Evolutionary conservation across 495 filamentous ascomycete species (phyloP).

Genomic region (Aspergillus haitiensis): DNA sequence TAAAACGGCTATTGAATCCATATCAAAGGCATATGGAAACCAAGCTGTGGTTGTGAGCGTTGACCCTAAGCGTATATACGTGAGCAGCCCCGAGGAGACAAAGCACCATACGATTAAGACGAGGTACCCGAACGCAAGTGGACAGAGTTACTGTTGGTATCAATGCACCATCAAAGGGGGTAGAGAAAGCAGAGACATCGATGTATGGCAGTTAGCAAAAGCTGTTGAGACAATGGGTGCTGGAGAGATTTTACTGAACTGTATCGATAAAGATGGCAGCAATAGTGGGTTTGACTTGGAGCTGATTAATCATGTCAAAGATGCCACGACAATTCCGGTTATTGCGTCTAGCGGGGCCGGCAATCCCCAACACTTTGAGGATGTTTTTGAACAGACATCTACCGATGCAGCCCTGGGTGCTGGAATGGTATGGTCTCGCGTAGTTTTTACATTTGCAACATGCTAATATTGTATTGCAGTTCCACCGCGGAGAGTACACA

Average conservation of each 20-base stretch:
- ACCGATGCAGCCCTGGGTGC: slow-evolving; percentile 94
- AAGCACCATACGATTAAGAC: slow-evolving; percentile 77
- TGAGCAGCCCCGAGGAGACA: slow-evolving; percentile 69
- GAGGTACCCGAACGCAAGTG: slow-evolving; percentile 63
- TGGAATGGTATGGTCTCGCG: slow-evolving; percentile 68
- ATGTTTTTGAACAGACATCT: slow-evolving; percentile 81
- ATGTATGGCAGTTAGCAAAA: slow-evolving; percentile 80
- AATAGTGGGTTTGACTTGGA: slow-evolving; percentile 95
- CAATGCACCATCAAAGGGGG: slow-evolving; percentile 97
- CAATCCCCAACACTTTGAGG: slow-evolving; percentile 81
- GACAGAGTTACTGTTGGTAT: slow-evolving; percentile 91
- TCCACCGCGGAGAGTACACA: slow-evolving; percentile 92
- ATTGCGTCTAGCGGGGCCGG: slow-evolving; percentile 95
- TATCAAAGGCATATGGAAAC: slow-evolving; percentile 89
- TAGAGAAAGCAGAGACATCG: slow-evolving; percentile 83
- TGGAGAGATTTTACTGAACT: slow-evolving; percentile 93
- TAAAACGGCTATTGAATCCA: slow-evolving; percentile 89
- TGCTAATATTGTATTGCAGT: slow-evolving; percentile 48
- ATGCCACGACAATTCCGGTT: slow-evolving; percentile 81
- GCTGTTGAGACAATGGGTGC: slow-evolving; percentile 96
- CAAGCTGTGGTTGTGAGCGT: slow-evolving; percentile 97
- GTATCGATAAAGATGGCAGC: slow-evolving; percentile 95
- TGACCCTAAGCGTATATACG: slow-evolving; percentile 89
- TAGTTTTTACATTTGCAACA: slow-evolving; percentile 13
- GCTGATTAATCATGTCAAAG: slow-evolving; percentile 84